Evolutionary conservation across 345 rosid genomes (phyloP).

Genomic region (Lepidium aucheri): DNA sequence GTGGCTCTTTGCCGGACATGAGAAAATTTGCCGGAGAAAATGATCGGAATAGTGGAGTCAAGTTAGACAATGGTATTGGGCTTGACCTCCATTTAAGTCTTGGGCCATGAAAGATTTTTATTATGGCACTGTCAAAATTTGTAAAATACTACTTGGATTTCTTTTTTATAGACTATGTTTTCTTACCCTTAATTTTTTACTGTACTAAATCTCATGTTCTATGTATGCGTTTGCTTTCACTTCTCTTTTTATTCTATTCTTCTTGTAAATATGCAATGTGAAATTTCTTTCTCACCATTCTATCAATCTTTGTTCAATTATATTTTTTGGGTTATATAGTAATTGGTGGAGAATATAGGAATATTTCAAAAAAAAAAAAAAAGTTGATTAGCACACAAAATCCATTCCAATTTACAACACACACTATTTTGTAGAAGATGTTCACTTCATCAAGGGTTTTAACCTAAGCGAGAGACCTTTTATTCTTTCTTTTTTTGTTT

Average conservation of each 20-base stretch:
- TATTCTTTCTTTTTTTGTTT: too few species aligned
- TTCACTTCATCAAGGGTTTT: neutral
- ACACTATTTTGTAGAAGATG: neutral
- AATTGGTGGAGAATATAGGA: neutral
- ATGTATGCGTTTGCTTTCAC: constrained; percentile 14
- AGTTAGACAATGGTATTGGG: constrained; percentile 45
- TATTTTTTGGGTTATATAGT: neutral
- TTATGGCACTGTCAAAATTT: neutral
- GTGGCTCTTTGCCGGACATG: constrained; percentile 25
- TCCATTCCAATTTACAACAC: neutral
- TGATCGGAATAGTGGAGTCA: constrained; percentile 23
- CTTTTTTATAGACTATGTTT: neutral
- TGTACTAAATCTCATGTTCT: neutral
- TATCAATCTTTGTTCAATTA: neutral
- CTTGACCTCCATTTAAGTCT: constrained; percentile 76
- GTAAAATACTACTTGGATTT: neutral
- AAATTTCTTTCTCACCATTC: neutral
- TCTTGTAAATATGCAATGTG: constrained; percentile 19
- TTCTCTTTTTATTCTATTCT: neutral
- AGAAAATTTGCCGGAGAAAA: constrained; percentile 37
- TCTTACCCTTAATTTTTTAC: neutral
- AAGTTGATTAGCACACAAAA: neutral
- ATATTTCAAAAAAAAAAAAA: neutral
- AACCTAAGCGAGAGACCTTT: neutral
- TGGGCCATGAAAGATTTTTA: constrained; percentile 35